phyloP scores from a whole-genome alignment of 1,139 yeast genomes.

The Magnusiomyces paraingens region DNA sequence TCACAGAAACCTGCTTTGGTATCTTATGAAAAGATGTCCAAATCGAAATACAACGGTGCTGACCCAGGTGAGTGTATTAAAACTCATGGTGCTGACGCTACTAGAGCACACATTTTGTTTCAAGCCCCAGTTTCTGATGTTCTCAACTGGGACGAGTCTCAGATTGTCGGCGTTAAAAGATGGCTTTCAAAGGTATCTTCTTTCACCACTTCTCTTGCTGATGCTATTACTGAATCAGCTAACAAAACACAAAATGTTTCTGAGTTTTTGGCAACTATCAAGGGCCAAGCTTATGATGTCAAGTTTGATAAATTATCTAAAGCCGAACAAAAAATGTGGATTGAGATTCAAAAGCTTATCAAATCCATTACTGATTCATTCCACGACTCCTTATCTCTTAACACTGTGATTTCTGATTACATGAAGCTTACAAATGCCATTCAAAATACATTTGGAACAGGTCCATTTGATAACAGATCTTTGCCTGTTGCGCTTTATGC shows the following conservation, averaged over 20 bases:
- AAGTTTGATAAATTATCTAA: constrained; percentile 30
- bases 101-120: constrained; percentile 88
- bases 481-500: constrained; percentile 37
- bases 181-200: constrained; percentile 65
- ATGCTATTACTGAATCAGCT: constrained; percentile 6
- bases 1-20: constrained; percentile 50
- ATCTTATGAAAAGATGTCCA: constrained; percentile 88
- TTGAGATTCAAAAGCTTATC: constrained; percentile 47
- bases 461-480: constrained; percentile 27
- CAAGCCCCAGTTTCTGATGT: constrained; percentile 85
- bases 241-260: not conserved
- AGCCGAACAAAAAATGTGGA: constrained; percentile 51
- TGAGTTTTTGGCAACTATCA: constrained; percentile 1
- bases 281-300: constrained; percentile 10
- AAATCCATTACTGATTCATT: constrained; percentile 53
- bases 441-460: constrained; percentile 35
- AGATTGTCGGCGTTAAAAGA: constrained; percentile 78
- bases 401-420: constrained; percentile 81
- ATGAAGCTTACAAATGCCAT: constrained; percentile 75
- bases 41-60: constrained; percentile 89
- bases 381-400: constrained; percentile 54
- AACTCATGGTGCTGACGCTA: constrained; percentile 90
- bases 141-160: constrained; percentile 83
- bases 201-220: constrained; percentile 20
- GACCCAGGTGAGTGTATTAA: constrained; percentile 75